Evolutionary conservation across 306 rosid genomes (phyloP).

Genomic region (Luffa acutangula): DNA sequence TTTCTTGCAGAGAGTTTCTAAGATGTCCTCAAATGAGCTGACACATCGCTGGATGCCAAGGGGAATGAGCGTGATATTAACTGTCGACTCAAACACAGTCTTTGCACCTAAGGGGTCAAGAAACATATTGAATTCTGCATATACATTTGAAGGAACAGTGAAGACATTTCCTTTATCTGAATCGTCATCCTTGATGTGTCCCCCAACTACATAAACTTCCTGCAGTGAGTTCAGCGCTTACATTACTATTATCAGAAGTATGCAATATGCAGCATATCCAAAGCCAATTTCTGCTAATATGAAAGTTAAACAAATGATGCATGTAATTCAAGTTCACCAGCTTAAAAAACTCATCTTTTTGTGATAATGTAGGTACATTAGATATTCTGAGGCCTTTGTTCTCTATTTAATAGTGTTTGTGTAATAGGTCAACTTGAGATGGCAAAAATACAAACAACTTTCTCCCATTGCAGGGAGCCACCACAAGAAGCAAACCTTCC

Average conservation of each 20-base stretch:
- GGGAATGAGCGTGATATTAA: conserved; percentile 65
- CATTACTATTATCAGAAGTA: not conserved
- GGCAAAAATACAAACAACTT: not conserved
- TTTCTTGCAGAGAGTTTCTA: conserved; percentile 13
- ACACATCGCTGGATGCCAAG: conserved; percentile 45
- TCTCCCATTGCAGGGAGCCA: not conserved
- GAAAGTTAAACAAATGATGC: not conserved
- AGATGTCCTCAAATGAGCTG: conserved; percentile 31
- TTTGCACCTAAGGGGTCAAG: conserved; percentile 83
- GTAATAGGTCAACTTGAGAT: not conserved
- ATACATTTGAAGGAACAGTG: conserved; percentile 50
- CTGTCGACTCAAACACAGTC: conserved; percentile 40
- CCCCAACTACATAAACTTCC: conserved; percentile 77
- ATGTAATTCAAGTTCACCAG: not conserved
- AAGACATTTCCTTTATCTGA: conserved; percentile 66
- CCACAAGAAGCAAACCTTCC: not conserved
- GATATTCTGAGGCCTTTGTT: not conserved
- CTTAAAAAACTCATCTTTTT: not conserved
- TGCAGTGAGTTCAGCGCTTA: conserved; percentile 21
- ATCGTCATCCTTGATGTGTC: conserved; percentile 37
- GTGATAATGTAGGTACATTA: not conserved
- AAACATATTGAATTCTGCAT: conserved; percentile 86
- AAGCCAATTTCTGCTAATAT: not conserved
- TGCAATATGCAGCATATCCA: not conserved
- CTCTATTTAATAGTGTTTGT: not conserved